phyloP scores from a whole-genome alignment of 495 filamentous ascomycete species.

The Talaromyces nanjingensis region DNA sequence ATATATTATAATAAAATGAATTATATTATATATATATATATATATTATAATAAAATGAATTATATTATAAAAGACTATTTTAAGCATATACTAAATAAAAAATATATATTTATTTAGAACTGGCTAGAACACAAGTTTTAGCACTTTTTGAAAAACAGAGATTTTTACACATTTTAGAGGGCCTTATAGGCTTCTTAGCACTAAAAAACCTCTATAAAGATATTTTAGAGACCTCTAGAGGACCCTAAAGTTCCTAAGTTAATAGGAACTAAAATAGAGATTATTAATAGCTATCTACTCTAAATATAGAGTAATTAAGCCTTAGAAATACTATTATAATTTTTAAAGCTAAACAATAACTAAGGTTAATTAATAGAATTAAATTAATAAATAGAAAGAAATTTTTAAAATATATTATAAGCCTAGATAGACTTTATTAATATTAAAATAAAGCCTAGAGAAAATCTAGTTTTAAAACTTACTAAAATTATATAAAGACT shows the following conservation, averaged over 20 bases:
- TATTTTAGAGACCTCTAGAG: neutral
- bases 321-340: too few species aligned
- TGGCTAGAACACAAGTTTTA: neutral
- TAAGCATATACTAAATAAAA: neutral
- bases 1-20: too few species aligned
- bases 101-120: neutral
- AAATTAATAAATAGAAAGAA: too few species aligned
- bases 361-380: too few species aligned
- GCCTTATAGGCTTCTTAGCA: too few species aligned
- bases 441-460: too few species aligned
- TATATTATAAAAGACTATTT: constrained; percentile 10
- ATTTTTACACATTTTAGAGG: neutral
- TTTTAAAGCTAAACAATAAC: too few species aligned
- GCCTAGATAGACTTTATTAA: too few species aligned
- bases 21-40: neutral
- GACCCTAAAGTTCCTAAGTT: neutral
- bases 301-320: too few species aligned
- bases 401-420: too few species aligned
- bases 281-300: neutral
- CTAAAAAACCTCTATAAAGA: neutral
- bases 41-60: constrained; percentile 4
- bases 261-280: neutral
- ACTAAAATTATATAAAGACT: too few species aligned
- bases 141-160: neutral
- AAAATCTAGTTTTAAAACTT: neutral